Conservation (phyloP, 768 basidiomycete species). For the Russula foetens region DNA sequence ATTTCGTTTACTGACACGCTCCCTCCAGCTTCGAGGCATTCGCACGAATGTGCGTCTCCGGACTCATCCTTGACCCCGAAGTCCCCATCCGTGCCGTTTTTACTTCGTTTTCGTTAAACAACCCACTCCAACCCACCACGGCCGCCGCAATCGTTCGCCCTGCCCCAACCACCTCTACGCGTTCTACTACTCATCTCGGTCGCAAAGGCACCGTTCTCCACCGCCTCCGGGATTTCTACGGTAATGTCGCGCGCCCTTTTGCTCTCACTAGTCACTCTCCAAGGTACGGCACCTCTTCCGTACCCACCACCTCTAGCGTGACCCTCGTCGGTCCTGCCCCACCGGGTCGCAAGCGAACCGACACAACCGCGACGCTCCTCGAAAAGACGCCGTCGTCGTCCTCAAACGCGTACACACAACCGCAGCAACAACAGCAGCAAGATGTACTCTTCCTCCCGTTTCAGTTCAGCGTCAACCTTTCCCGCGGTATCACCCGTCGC, state of each 20-base stretch:
- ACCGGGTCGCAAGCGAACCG: not conserved
- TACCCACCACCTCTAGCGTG: not conserved
- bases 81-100: slow-evolving; percentile 45
- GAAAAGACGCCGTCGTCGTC: slow-evolving; percentile 1
- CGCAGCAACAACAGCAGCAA: not conserved
- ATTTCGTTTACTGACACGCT: slow-evolving; percentile 6
- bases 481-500: slow-evolving; percentile 47
- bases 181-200: slow-evolving; percentile 31
- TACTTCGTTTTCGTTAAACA: slow-evolving; percentile 29
- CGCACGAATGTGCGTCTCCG: slow-evolving; percentile 84
- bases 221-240: slow-evolving; percentile 36
- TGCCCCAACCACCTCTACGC: slow-evolving; percentile 18
- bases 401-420: not conserved
- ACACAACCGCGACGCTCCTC: slow-evolving; percentile 2
- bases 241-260: slow-evolving; percentile 48
- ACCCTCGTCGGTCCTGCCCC: slow-evolving; percentile 6
- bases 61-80: slow-evolving; percentile 82
- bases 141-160: slow-evolving; percentile 16
- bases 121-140: slow-evolving; percentile 25
- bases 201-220: slow-evolving; percentile 42
- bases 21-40: slow-evolving; percentile 66
- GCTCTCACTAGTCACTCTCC: slow-evolving; percentile 30
- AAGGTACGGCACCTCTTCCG: not conserved
- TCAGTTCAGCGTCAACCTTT: slow-evolving; percentile 46
- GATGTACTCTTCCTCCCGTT: slow-evolving; percentile 42